Evolutionary conservation across 768 basidiomycete species (phyloP).

Genomic region (Kwoniella sp.): DNA sequence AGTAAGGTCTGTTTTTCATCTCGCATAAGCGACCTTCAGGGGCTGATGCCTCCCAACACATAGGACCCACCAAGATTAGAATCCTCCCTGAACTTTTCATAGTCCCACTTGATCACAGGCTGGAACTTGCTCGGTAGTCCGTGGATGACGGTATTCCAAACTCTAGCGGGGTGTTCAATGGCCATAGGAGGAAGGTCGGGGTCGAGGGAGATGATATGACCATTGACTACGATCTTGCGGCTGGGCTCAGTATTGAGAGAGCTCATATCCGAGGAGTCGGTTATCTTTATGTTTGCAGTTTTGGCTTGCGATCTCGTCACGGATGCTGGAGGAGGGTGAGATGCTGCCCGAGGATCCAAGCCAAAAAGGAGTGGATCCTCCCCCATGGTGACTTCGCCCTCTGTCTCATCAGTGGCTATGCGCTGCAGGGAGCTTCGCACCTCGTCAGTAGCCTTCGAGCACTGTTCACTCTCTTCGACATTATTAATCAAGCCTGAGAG

Average conservation of each 20-base stretch:
- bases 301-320: too few species aligned
- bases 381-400: neutral
- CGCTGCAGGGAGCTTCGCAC: too few species aligned
- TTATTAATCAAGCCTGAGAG: too few species aligned
- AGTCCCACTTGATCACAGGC: constrained; percentile 36
- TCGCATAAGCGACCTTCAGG: too few species aligned
- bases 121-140: constrained; percentile 20
- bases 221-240: neutral
- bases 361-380: too few species aligned
- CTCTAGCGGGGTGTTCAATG: constrained; percentile 34
- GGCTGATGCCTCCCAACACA: too few species aligned
- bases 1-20: neutral
- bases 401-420: neutral
- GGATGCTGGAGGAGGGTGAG: too few species aligned
- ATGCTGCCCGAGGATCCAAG: too few species aligned
- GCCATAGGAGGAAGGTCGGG: constrained; percentile 32
- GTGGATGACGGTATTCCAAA: constrained; percentile 38
- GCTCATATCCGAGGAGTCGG: too few species aligned
- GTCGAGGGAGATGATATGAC: constrained; percentile 18
- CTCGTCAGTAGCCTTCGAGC: too few species aligned
- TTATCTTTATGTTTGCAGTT: too few species aligned
- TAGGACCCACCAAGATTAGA: neutral
- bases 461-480: too few species aligned
- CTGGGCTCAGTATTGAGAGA: neutral
- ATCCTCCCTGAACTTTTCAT: constrained; percentile 21